These are phyloP conservation scores for Yamadazyma insecticola DNA, from an alignment of 805 yeast species.

Conservation along the genomic window DNA sequence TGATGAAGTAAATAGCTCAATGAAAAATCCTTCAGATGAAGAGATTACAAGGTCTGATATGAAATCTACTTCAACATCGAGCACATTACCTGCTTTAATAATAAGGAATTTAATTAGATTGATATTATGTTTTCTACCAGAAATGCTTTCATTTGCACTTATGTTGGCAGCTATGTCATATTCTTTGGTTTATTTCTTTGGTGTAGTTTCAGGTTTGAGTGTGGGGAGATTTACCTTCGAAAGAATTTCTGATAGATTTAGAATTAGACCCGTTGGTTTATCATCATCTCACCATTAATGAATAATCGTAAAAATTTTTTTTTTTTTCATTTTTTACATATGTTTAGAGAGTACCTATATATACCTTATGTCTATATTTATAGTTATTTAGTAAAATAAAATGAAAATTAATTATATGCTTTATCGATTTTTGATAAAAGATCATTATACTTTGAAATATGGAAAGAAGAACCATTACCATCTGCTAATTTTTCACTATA, in stretches of 20 bases:
- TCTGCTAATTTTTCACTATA: conserved; percentile 42
- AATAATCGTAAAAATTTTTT: not conserved
- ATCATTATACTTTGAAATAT: conserved; percentile 35
- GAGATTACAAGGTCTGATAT: too few species aligned
- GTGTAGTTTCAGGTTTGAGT: conserved; percentile 64
- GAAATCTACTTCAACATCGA: not conserved
- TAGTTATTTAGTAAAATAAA: not conserved
- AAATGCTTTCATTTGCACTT: conserved; percentile 63
- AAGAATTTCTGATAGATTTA: conserved; percentile 42
- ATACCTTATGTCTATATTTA: too few species aligned
- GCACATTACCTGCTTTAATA: conserved; percentile 5
- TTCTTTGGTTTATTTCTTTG: conserved; percentile 65
- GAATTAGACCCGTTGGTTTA: conserved; percentile 12
- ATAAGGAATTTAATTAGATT: conserved; percentile 54
- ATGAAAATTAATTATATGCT: conserved; percentile 1
- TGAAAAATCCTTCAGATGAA: not conserved
- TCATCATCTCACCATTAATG: not conserved
- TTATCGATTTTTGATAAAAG: conserved; percentile 23
- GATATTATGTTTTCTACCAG: conserved; percentile 52
- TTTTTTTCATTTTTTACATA: too few species aligned
- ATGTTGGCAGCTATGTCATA: conserved; percentile 80
- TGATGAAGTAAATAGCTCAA: conserved; percentile 1
- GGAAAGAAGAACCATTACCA: conserved; percentile 33
- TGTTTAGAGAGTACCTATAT: too few species aligned
- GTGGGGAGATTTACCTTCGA: conserved; percentile 69